Evolutionary conservation across 2,329 filamentous ascomycete species (phyloP), one percentile per base, ranked within the genome.

Genomic region (Trichoderma arundinaceum): DNA sequence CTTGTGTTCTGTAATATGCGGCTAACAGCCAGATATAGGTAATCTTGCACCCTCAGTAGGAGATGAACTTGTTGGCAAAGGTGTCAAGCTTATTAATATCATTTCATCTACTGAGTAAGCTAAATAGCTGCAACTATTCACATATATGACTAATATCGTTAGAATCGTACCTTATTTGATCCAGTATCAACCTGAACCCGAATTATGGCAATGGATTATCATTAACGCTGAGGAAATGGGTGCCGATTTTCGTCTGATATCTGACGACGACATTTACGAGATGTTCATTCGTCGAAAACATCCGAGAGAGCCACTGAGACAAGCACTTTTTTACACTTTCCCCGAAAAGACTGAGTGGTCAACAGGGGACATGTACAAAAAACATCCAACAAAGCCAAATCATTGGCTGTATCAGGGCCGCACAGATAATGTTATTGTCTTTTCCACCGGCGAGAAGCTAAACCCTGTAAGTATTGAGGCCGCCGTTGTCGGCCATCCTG

Each of bases 171-270:
- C 77, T 0, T 78, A 76, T 59, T 74, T 77, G 0, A 49, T 77
- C 4, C 77, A 77, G 59, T 71, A 72, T 19, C 78, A 80, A 41
- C 32, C 66, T 0, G 69, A 80, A 48, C 70, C 65, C 0, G 67
- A 76, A 22, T 68, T 78, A 7, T 83, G 81, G 80, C 75, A 80
- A 66, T 83, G 76, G 52, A 81, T 82, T 64, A 72, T 79, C 67
- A 72, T 80, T 68, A 75, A 81, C 68, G 75, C 76, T 0, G 76
- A 82, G 1, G n/a, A 73, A 0, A 74, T 81, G 52, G 81, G 81
- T 6, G 75, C 74, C 8, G 77, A 81, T 3, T 83, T 81, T 76
- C 75, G 77, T 1, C 59, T 64, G 1, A 49, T 68, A 15, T 32
- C 35, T 7, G 61, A 66, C 0, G 59, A 68, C 1, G 66, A 64